A percentile compares a stretch with the other conserved stretches of the same genome.
These are phyloP conservation scores for Gossypium turneri DNA, from an alignment of 345 rosid genomes.

Conservation along the genomic window DNA sequence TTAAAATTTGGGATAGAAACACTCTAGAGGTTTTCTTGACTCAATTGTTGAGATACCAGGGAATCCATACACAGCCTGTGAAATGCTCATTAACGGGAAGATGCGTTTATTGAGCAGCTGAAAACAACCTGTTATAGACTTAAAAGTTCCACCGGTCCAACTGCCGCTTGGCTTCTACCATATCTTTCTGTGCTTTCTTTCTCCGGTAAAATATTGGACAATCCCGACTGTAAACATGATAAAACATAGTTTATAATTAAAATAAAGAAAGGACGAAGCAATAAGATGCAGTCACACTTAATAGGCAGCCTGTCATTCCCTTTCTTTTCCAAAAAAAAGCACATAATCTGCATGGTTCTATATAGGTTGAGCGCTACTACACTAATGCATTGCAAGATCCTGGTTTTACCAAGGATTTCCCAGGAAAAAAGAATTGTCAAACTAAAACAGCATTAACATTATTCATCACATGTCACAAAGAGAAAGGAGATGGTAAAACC, in stretches of 20 bases:
- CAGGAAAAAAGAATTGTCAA: background rate
- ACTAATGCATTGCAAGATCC: background rate
- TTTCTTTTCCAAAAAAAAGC: background rate
- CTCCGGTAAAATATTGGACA: slow-evolving; percentile 98
- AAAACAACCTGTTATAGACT: background rate
- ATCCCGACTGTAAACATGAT: slow-evolving; percentile 60
- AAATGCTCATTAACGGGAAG: background rate
- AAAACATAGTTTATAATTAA: background rate
- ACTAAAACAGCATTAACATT: background rate
- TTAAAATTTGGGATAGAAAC: background rate
- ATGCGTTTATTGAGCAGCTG: slow-evolving; percentile 5
- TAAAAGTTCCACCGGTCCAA: slow-evolving; percentile 23
- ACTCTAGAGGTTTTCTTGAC: background rate
- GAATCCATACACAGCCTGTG: background rate
- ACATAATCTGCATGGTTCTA: background rate
- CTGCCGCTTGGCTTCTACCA: slow-evolving; percentile 78
- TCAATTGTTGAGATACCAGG: background rate
- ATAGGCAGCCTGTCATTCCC: background rate
- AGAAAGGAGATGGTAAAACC: slow-evolving; percentile 38
- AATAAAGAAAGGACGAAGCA: background rate
- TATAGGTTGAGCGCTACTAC: background rate
- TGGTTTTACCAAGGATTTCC: background rate
- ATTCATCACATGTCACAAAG: background rate
- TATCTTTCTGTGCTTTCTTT: slow-evolving; percentile 92
- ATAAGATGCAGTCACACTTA: background rate